Conservation (phyloP, 805 yeast species). For the Yarrowia sp. region DNA sequence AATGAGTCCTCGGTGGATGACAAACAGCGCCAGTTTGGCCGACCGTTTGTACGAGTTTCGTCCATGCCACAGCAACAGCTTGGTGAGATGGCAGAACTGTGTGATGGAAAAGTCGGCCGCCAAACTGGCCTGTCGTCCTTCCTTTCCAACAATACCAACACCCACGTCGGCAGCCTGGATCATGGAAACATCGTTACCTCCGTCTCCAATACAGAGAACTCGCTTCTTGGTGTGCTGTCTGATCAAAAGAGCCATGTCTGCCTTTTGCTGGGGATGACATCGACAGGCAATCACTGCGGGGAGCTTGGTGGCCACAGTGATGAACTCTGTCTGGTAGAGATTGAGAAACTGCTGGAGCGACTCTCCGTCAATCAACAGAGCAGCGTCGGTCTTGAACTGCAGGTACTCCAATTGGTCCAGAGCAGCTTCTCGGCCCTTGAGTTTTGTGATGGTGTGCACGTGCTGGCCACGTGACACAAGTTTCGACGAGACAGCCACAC, state of each 20-base stretch:
- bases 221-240: conserved; percentile 81
- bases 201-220: conserved; percentile 98
- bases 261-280: conserved; percentile 98
- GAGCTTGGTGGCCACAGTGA: conserved; percentile 72
- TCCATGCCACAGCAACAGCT: conserved; percentile 95
- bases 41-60: conserved; percentile 95
- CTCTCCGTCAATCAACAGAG: conserved; percentile 92
- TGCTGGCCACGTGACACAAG: conserved; percentile 92
- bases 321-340: conserved; percentile 72
- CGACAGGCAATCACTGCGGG: conserved; percentile 99
- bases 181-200: conserved; percentile 99
- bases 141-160: conserved; percentile 98
- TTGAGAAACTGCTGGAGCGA: conserved; percentile 74
- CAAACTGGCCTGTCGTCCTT: conserved; percentile 95
- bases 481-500: conserved; percentile 96
- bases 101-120: conserved; percentile 97
- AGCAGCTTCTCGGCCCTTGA: conserved; percentile 68
- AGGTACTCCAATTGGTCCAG: conserved; percentile 77
- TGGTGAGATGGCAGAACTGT: conserved; percentile 87
- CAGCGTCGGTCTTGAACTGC: conserved; percentile 66
- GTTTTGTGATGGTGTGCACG: conserved; percentile 81
- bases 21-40: conserved; percentile 93
- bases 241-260: conserved; percentile 87
- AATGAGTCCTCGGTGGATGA: conserved; percentile 93
- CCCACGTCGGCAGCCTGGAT: conserved; percentile 99